Evolutionary conservation across 345 rosid genomes (phyloP), one percentile per base, ranked within the genome.

Genomic region (Hypericum androsaemum): DNA sequence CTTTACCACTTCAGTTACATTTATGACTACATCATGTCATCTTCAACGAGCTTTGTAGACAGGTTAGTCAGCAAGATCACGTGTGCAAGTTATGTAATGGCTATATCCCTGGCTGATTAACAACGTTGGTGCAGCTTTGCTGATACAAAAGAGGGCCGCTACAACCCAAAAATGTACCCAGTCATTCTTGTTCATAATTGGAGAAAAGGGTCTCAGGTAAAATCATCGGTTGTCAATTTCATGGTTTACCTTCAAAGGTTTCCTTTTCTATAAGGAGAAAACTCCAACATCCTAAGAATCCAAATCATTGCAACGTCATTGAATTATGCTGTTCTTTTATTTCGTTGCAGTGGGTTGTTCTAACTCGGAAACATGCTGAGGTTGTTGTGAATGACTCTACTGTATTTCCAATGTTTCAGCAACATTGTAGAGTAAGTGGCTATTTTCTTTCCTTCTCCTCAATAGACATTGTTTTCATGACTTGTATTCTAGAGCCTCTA

Each of bases 191-290:
- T 83, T 63, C 60, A 72, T 64, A 88, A 83, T 72, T 88, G 98
- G 98, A 80, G 97, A 82, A 92, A 92, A 71, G 98, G 98, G 55
- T 92, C 97, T 57, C 97, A 92, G 95, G 98, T 92, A 59, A 58
- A 67, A n/a, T n/a, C n/a, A n/a, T n/a, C n/a, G n/a, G n/a, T n/a
- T n/a, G n/a, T 51, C 6, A 8, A 47, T 55, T 52, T 54, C 37
- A 60, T 61, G 44, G 45, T 42, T 44, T 56, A 32, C 43, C 43
- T 48, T 22, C 32, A 1, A 4, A 22, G 32, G 32, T 22, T 22
- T 22, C 4, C 4, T 22, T 22, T 22, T 22, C 32, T 4, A 22
- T 22, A 22, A 22, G 32, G 32, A 22, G 32, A 22, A 22, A 22
- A 22, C 32, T 22, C 32, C 32, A 22, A 22, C 32, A 22, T 17